Conservation (phyloP, 2,329 filamentous ascomycete species). For the Penicillium freii region DNA sequence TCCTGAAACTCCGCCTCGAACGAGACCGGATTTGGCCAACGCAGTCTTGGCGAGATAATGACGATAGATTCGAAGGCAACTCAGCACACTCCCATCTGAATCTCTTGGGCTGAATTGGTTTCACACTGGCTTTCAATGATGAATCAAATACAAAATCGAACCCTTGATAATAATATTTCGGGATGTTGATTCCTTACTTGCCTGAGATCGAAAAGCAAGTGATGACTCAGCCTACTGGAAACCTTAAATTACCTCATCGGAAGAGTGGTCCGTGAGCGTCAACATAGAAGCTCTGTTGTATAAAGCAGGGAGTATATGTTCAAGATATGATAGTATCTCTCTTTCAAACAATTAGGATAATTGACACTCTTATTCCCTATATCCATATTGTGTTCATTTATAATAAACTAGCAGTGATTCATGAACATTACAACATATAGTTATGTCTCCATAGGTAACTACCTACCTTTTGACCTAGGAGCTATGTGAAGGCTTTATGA, state of each 20-base stretch:
- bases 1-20: conserved; percentile 13
- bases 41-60: conserved; percentile 7
- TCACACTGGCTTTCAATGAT: conserved; percentile 2
- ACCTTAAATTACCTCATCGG: not conserved
- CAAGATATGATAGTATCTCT: not conserved
- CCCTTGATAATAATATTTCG: not conserved
- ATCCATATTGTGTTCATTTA: not conserved
- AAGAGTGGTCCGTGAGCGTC: not conserved
- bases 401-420: not conserved
- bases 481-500: not conserved
- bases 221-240: not conserved
- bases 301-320: not conserved
- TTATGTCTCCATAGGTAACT: not conserved
- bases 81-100: conserved; percentile 7
- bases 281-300: not conserved
- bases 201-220: not conserved
- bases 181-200: not conserved
- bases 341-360: too few species aligned
- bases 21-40: conserved; percentile 14
- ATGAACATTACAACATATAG: not conserved
- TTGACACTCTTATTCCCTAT: not conserved
- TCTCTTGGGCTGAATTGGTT: not conserved
- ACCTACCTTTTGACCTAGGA: not conserved
- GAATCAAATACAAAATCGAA: not conserved
- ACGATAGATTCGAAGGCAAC: not conserved